A percentile compares a stretch with the other conserved stretches of the same genome.
These are phyloP conservation scores for Pezicula carpinea DNA, from an alignment of 2,329 filamentous ascomycete genomes.

Conservation along the genomic window DNA sequence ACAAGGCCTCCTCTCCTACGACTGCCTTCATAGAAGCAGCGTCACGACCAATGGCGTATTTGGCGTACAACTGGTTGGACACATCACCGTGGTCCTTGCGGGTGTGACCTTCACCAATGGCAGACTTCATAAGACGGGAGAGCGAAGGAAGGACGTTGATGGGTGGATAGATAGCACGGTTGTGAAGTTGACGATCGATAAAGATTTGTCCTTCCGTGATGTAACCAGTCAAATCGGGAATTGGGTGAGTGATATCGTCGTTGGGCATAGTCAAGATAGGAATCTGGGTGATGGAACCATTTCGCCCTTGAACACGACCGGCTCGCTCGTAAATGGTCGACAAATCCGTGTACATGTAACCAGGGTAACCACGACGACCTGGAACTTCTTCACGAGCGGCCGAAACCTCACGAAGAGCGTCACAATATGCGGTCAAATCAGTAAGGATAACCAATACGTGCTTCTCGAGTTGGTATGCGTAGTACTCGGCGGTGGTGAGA, in stretches of 20 bases:
- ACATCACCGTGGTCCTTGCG: slow-evolving; percentile 97
- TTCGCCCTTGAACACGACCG: slow-evolving; percentile 92
- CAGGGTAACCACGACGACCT: slow-evolving; percentile 97
- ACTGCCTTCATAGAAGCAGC: slow-evolving; percentile 99
- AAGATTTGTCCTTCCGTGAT: slow-evolving; percentile 99
- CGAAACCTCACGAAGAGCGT: slow-evolving; percentile 97
- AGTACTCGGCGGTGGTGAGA: slow-evolving; percentile 97
- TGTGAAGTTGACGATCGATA: slow-evolving; percentile 87
- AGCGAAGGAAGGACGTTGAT: slow-evolving; percentile 98
- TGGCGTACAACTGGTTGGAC: slow-evolving; percentile 98
- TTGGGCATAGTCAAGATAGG: slow-evolving; percentile 99
- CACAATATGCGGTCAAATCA: slow-evolving; percentile 96
- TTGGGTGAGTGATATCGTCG: slow-evolving; percentile 98
- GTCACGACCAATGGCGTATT: slow-evolving; percentile 98
- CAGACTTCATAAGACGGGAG: slow-evolving; percentile 99
- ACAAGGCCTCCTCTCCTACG: slow-evolving; percentile 95
- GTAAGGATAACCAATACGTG: slow-evolving; percentile 98
- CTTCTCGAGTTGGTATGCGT: slow-evolving; percentile 99
- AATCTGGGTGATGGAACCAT: slow-evolving; percentile 98
- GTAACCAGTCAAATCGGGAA: slow-evolving; percentile 97
- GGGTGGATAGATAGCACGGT: slow-evolving; percentile 96
- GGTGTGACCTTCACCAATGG: slow-evolving; percentile 95
- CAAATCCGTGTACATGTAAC: slow-evolving; percentile 99
- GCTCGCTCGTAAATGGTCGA: slow-evolving; percentile 99
- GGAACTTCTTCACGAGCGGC: slow-evolving; percentile 98